Evolutionary conservation across 208 protist genomes (phyloP), one percentile per base, ranked within the genome.

Genomic region (Acanthamoeba polyphaga): DNA sequence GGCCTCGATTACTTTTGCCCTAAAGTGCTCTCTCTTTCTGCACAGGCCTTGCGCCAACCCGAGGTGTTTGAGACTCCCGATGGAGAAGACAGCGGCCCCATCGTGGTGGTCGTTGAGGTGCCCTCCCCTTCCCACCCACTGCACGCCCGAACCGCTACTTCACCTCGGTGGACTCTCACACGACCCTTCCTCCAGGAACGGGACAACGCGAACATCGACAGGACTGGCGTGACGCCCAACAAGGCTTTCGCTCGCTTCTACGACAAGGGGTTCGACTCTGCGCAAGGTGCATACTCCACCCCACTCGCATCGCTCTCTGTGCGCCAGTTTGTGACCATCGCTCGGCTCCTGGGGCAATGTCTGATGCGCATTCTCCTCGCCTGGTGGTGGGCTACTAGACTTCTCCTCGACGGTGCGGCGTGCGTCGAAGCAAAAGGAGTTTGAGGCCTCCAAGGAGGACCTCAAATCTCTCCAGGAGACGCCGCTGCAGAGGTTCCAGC

Each of bases 401-500:
- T 93, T 76, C 19, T 72, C 60, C 32, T 90, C 60, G 27, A 51
- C 84, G 19, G 27, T 76, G 27, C 88, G 88, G 5, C 88, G 88
- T 12, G 53, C 13, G n/a, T 80, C 88, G 24, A 93, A 51, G 38
- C 88, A 93, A 29, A 93, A 46, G 29, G 88, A 93, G 51, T 93
- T 76, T n/a, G 88, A 93, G 49, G 88, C 88, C 12, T 93, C 88
- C 38, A 93, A 93, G 38, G 91, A 94, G n/a, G 74, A 94, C 38
- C 43, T 24, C 29, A 38, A 58, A 34, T 34, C 64, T 7, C 53
- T 74, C 22, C 22, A 80, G 74, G 91, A 94, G n/a, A 94, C 91
- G 68, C 91, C 91, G 27, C 38, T 94, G 55, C 91, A 94, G 51
- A 82, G 91, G 55, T 94, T 94, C 91, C 72, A 94, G 51, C 91